These are phyloP conservation scores for Aureobasidium melanogenum DNA, from an alignment of 2,329 filamentous ascomycete species.

Conservation along the genomic window DNA sequence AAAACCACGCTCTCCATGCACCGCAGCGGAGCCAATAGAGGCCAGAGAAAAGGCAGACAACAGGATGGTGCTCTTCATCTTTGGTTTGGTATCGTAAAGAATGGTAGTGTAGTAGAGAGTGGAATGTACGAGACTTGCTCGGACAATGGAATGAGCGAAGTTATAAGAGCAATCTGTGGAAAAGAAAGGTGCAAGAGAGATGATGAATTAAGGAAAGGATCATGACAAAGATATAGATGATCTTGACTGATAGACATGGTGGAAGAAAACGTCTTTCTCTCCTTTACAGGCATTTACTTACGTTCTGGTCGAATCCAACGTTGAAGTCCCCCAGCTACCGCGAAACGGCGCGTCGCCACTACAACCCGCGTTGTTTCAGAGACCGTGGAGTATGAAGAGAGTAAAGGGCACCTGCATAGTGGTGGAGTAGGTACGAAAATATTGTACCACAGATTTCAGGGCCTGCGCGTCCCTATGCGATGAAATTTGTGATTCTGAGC, in stretches of 20 bases:
- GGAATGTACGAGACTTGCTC: neutral
- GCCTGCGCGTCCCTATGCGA: neutral
- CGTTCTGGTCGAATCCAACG: slow-evolving; percentile 2
- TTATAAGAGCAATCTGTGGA: neutral
- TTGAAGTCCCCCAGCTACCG: neutral
- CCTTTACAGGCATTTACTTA: neutral
- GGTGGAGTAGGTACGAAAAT: neutral
- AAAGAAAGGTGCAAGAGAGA: neutral
- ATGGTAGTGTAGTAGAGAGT: neutral
- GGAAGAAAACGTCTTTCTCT: neutral
- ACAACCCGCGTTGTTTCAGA: slow-evolving; percentile 3
- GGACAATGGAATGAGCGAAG: neutral
- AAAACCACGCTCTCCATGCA: neutral
- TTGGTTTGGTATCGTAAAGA: no score
- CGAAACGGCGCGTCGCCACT: slow-evolving; percentile 8
- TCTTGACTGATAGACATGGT: slow-evolving; percentile 5
- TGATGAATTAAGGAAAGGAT: neutral
- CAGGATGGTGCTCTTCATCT: neutral
- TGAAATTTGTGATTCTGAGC: neutral
- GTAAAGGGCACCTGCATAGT: neutral
- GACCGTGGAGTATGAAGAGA: neutral
- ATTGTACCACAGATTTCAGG: neutral
- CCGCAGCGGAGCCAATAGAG: slow-evolving; percentile 3
- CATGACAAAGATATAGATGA: slow-evolving; percentile 1
- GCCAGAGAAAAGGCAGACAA: slow-evolving; percentile 1